A percentile compares a stretch with the other conserved stretches of the same genome.
phyloP scores from a whole-genome alignment of 148 eudicot genomes.

The Chenopodium berlandieri region DNA sequence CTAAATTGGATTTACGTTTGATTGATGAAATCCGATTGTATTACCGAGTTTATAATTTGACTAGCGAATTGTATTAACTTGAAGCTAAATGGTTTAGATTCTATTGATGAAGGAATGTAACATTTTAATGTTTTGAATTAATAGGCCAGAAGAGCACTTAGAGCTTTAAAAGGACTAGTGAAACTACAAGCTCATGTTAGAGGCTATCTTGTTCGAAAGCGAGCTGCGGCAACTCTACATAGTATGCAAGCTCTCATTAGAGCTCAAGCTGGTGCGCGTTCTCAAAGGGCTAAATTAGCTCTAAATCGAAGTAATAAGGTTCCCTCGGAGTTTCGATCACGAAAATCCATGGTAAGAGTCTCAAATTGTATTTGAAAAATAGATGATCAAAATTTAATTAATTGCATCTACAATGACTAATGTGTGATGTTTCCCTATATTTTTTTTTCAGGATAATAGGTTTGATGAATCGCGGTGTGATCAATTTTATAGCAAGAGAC shows the following conservation, averaged over 20 bases:
- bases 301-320: slow-evolving; percentile 30
- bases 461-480: slow-evolving; percentile 53
- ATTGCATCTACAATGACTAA: not conserved
- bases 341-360: slow-evolving; percentile 56
- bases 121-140: slow-evolving; percentile 5
- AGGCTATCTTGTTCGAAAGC: slow-evolving; percentile 80
- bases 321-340: slow-evolving; percentile 42
- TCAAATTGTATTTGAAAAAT: too few species aligned
- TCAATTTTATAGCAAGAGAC: slow-evolving; percentile 66
- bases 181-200: slow-evolving; percentile 87
- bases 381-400: too few species aligned
- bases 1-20: too few species aligned
- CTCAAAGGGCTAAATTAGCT: slow-evolving; percentile 52
- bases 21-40: too few species aligned
- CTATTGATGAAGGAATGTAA: not conserved
- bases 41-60: too few species aligned
- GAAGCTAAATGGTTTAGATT: not conserved
- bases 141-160: slow-evolving; percentile 81
- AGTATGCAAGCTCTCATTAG: slow-evolving; percentile 89
- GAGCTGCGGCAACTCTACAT: slow-evolving; percentile 74
- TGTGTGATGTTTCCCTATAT: not conserved
- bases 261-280: slow-evolving; percentile 69
- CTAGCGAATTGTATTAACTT: too few species aligned
- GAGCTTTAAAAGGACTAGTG: slow-evolving; percentile 86
- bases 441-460: slow-evolving; percentile 50